A percentile compares a stretch with the other conserved stretches of the same genome.
These are phyloP conservation scores for Plasmopara halstedii DNA, from an alignment of 352 stramenopile species.

Conservation along the genomic window DNA sequence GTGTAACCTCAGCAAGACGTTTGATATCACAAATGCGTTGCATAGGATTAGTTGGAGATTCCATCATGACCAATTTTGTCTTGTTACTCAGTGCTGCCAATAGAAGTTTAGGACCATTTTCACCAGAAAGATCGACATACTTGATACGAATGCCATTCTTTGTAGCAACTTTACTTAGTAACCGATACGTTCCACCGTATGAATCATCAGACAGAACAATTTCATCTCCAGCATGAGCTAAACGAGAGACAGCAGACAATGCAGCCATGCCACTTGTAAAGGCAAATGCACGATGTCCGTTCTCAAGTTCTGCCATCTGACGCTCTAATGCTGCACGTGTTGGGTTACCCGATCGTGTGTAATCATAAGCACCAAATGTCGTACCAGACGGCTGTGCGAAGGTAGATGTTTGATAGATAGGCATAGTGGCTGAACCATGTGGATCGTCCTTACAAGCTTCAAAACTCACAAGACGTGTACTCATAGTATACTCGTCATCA, in stretches of 20 bases:
- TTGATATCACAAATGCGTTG: slow-evolving; percentile 92
- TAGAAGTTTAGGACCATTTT: slow-evolving; percentile 56
- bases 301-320: slow-evolving; percentile 82
- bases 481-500: slow-evolving; percentile 55
- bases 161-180: slow-evolving; percentile 84
- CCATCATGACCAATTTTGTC: slow-evolving; percentile 95
- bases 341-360: slow-evolving; percentile 91
- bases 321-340: slow-evolving; percentile 90
- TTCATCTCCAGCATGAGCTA: slow-evolving; percentile 87
- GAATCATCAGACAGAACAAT: slow-evolving; percentile 92
- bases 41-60: slow-evolving; percentile 96
- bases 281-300: slow-evolving; percentile 72
- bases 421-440: slow-evolving; percentile 85
- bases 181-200: slow-evolving; percentile 94
- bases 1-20: slow-evolving; percentile 67
- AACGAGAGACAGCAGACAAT: slow-evolving; percentile 86
- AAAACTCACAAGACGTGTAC: slow-evolving; percentile 69
- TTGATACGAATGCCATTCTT: slow-evolving; percentile 73
- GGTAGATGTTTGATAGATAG: slow-evolving; percentile 89
- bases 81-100: slow-evolving; percentile 42
- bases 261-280: slow-evolving; percentile 96
- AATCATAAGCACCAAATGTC: slow-evolving; percentile 90
- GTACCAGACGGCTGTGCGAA: slow-evolving; percentile 86
- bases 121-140: slow-evolving; percentile 82
- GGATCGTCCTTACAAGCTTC: slow-evolving; percentile 84